Evolutionary conservation across 2,329 filamentous ascomycete species (phyloP), one percentile per base, ranked within the genome.

Genomic region (Scedosporium minutisporum): DNA sequence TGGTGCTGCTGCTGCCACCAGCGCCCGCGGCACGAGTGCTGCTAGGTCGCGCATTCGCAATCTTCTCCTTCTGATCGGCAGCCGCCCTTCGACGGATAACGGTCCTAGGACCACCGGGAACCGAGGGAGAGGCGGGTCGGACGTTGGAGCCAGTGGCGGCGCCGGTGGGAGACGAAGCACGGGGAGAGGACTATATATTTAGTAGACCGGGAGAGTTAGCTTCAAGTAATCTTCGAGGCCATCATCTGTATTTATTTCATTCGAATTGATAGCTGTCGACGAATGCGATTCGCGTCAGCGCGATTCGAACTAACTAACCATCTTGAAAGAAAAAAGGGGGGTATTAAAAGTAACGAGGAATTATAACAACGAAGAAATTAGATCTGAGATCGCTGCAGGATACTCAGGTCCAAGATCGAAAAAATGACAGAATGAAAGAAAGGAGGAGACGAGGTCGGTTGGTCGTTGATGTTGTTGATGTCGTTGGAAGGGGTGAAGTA

Each of bases 11-110:
- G 75, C 92, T 97, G 68, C 95, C 95, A 68, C 95, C 95, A 18
- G 95, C 95, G 69, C 95, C 95, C 41, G 95, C 95, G 46, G 93
- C 87, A 71, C 95, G 86, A 68, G 95, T 99, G 80, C 90, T 96
- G 75, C 88, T 90, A 60, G 95, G 95, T 69, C 95, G 85, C 68
- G 86, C 89, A 88, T 96, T 99, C 72, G 93, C 93, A 70, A 93
- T 86, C 79, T 96, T 95, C 79, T 97, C 95, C 78, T 96, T 96
- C 80, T 96, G 90, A 76, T 97, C 95, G 71, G 93, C 93, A 33
- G 95, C 95, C 53, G 95, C 93, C 75, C 95, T 91, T 76, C 95
- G 88, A 76, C 95, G 88, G 79, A 99, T 96, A 65, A 92, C 93
- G 68, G 93, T 96, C 75, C 95, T 92, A 71, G 95, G 92, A 70